phyloP scores from a whole-genome alignment of 2,329 filamentous ascomycete genomes.

The Coleophoma crateriformis region DNA sequence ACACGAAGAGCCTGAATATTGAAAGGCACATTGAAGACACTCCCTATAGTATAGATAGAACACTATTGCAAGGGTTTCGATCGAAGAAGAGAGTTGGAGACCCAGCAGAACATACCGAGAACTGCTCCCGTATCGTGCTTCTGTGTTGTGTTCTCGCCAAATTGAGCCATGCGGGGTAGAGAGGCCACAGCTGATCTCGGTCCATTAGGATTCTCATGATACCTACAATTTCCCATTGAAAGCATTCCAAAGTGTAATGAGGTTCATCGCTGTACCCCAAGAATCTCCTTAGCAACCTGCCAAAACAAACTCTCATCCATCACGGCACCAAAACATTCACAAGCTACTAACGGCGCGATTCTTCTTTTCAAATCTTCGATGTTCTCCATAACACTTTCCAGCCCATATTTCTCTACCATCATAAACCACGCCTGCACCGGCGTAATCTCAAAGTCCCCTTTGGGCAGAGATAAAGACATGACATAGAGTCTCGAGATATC shows the following conservation, averaged over 20 bases:
- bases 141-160: no score
- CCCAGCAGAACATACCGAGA: no score
- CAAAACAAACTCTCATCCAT: conserved; percentile 19
- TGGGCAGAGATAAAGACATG: conserved; percentile 14
- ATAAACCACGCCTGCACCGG: conserved; percentile 26
- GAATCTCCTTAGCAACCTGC: conserved; percentile 11
- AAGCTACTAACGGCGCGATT: conserved; percentile 13
- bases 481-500: conserved; percentile 10
- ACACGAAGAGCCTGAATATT: no score
- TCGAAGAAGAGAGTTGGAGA: no score
- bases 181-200: no score
- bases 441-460: conserved; percentile 20
- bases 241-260: neutral
- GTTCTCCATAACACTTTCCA: conserved; percentile 3
- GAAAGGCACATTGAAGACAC: no score
- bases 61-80: no score
- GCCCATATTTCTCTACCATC: conserved; percentile 10
- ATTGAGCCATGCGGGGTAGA: no score
- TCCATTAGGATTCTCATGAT: no score
- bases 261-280: neutral
- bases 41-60: no score
- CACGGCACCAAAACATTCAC: conserved; percentile 21
- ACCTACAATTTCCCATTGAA: no score
- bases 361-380: conserved; percentile 15
- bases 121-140: no score